Base-by-base conservation (phyloP, 2,329 filamentous ascomycete genomes). In the Fusarium sp. region DNA sequence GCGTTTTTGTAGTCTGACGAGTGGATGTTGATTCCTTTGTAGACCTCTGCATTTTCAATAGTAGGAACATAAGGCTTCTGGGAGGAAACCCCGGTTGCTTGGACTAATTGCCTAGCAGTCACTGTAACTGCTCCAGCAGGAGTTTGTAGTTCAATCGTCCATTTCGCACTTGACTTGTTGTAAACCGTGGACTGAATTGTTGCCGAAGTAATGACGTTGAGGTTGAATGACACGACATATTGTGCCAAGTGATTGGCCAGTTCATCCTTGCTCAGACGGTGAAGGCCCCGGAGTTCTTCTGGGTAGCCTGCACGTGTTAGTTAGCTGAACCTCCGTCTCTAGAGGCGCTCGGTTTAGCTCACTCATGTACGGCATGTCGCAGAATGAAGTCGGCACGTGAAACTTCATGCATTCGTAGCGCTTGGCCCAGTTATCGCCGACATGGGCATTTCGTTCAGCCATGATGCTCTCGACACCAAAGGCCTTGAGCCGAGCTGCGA, bases 381-480 rank as follows among this genome's bases (percentile, higher is more conserved):
- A 66, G 17, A 74, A 55, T 0, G 73, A 69, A 3, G 73, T 74
- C 5, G 73, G 73, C 17, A 75, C 52, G 7, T 75, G 70, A 17
- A 75, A 72, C 34, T 54, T 67, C 17, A 75, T 51, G 44, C 45
- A 72, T 13, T 75, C 67, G 15, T 75, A 74, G 18, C 70, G 52
- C 2, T 65, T 32, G 30, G 63, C 64, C 73, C 73, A 75, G 14
- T 75, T 75, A 24, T 74, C 67, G 1, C 73, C 73, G 18, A 70
- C 30, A 4, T 18, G 38, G 0, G 58, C 22, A 36, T 75, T 75
- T 2, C 34, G 52, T 11, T 75, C 73, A 3, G n/a, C 59, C 51
- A 75, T 73, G 15, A 75, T 14, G 5, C 61, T 74, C 3, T 72
- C 52, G 4, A 75, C 59, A 0, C 70, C 64, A 2, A 74, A 41